Base-by-base conservation (phyloP, 2,329 filamentous ascomycete species). In the Amylocarpus encephaloides region DNA sequence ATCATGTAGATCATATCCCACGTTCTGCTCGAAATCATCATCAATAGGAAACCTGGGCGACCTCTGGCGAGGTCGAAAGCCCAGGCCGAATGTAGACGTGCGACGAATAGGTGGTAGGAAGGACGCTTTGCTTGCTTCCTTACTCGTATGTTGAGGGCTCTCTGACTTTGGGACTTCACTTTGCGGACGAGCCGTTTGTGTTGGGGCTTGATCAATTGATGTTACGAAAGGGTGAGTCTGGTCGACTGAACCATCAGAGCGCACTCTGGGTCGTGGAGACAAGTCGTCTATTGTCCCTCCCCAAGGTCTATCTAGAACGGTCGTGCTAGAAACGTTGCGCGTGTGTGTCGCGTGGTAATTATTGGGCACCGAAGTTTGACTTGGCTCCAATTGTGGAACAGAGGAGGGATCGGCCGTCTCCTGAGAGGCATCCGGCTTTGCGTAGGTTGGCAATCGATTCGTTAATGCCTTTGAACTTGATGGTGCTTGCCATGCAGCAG, bases 91-190 rank as follows among this genome's bases (percentile, higher is more conserved):
- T 3, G 76, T 78, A 13, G 80, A 82, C 12, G 72, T 73, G 30
- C 78, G 72, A 41, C 78, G 73, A 51, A 83, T 80, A 1, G 77
- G 78, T 2, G 80, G 80, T 34, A 84, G 64, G 54, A 83, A 83
- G 1, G 58, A 56, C 5, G 56, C 22, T 11, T 35, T 48, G 2
- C 51, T 43, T 16, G 48, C 43, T 34, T 51, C 52, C 29, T 50
- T 50, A 15, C 55, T 49, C 9, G 18, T 19, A 26, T 38, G 29
- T 18, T 45, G 26, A 38, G 22, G 22, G 35, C 33, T 49, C 40
- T 30, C 42, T 16, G 13, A 34, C 22, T 26, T 26, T 26, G 22
- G 22, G 22, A 26, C 7, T 26, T 26, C 22, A 7, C 22, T 26
- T 7, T 26, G 22, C 7, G 34, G 15, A 36, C 34, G 30, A 11